These are phyloP conservation scores for Hypoxylon sp. DNA, from an alignment of 2,329 filamentous ascomycete genomes.

Conservation along the genomic window DNA sequence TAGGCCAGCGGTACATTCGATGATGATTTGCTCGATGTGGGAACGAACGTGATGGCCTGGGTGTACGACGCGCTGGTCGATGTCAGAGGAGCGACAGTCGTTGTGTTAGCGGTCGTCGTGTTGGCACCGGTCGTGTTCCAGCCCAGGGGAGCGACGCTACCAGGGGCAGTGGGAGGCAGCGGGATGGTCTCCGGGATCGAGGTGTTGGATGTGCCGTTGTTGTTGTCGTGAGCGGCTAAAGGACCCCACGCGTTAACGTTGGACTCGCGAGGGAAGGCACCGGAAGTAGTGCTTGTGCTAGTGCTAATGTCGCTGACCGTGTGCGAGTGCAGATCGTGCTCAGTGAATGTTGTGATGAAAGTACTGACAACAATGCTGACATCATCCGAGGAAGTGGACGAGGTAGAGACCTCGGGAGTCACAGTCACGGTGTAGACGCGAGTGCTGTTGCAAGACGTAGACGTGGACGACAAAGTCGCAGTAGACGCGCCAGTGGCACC, in stretches of 20 bases:
- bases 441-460: constrained; percentile 1
- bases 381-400: constrained; percentile 8
- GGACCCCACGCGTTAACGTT: not conserved
- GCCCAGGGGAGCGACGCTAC: constrained; percentile 12
- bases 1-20: too few species aligned
- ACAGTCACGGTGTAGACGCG: constrained; percentile 12
- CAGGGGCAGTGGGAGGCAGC: constrained; percentile 16
- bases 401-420: not conserved
- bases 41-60: not conserved
- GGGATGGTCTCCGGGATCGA: constrained; percentile 14
- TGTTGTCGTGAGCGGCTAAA: not conserved
- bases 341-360: constrained; percentile 28
- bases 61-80: not conserved
- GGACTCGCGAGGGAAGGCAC: not conserved
- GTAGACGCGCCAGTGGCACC: not conserved
- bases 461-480: not conserved
- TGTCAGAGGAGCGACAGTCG: not conserved
- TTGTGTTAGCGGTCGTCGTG: not conserved
- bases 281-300: not conserved
- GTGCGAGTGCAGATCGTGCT: constrained; percentile 11
- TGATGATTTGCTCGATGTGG: not conserved
- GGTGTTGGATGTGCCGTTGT: constrained; percentile 4
- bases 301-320: constrained; percentile 15
- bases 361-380: constrained; percentile 25
- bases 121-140: not conserved